Conservation (phyloP, 1,284 basidiomycete genomes). For the Ustanciosporium gigantosporum region DNA sequence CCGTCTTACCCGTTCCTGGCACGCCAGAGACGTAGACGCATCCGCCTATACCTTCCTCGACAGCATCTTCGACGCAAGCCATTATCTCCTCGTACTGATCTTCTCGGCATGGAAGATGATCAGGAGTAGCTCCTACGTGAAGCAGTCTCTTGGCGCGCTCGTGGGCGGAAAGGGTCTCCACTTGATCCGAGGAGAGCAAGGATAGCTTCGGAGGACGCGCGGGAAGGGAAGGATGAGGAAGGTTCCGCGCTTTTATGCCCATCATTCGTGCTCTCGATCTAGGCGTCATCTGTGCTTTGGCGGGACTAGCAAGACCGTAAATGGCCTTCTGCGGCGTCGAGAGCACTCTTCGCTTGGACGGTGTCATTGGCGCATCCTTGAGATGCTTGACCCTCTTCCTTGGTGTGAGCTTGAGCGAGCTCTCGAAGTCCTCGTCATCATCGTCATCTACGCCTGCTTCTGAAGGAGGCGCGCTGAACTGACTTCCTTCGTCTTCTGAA, state of each 20-base stretch:
- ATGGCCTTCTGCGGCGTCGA: constrained; percentile 18
- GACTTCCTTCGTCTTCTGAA: constrained; percentile 28
- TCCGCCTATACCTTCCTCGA: constrained; percentile 90
- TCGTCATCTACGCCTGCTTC: constrained; percentile 3
- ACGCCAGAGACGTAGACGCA: constrained; percentile 97
- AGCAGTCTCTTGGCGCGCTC: constrained; percentile 65
- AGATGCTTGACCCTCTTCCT: constrained; percentile 14
- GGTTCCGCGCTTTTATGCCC: constrained; percentile 24
- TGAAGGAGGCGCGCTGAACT: constrained; percentile 13
- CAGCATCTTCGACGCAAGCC: constrained; percentile 76
- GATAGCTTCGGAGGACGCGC: constrained; percentile 43
- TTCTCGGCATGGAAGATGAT: constrained; percentile 85
- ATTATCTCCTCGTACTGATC: constrained; percentile 81
- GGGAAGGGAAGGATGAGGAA: constrained; percentile 40
- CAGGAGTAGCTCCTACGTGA: constrained; percentile 91
- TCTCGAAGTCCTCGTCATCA: constrained; percentile 20
- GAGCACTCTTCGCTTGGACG: constrained; percentile 28
- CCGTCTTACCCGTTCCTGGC: constrained; percentile 85
- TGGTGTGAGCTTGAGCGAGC: constrained; percentile 24
- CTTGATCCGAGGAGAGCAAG: constrained; percentile 18
- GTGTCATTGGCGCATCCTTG: constrained; percentile 30
- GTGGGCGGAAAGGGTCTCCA: constrained; percentile 37
- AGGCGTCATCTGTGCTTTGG: constrained; percentile 32
- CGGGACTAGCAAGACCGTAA: constrained; percentile 23
- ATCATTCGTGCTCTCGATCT: constrained; percentile 33